These are phyloP conservation scores for Neonectria magnoliae DNA, from an alignment of 2,329 filamentous ascomycete genomes.

Conservation along the genomic window DNA sequence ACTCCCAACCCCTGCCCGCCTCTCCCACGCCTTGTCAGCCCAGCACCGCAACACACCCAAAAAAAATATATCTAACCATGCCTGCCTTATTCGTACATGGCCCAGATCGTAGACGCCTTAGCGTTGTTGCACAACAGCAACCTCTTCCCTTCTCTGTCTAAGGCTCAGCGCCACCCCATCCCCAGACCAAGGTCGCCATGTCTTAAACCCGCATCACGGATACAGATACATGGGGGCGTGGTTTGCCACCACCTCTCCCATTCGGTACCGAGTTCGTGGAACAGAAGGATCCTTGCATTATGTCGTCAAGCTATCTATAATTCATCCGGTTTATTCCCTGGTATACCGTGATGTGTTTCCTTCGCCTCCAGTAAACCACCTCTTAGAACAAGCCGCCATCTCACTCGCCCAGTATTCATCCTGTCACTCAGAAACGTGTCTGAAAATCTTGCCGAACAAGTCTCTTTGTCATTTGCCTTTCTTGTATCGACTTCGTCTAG, in stretches of 20 bases:
- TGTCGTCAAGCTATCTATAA: conserved; percentile 6
- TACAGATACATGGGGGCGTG: conserved; percentile 20
- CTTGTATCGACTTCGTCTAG: conserved; percentile 22
- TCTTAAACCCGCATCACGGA: conserved; percentile 31
- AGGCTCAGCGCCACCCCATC: conserved; percentile 34
- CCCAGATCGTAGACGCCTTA: conserved; percentile 32
- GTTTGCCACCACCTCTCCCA: conserved; percentile 5
- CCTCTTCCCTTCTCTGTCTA: conserved; percentile 29
- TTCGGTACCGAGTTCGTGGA: background rate
- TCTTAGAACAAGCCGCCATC: background rate
- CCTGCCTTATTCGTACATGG: conserved; percentile 23
- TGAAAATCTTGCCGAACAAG: conserved; percentile 2
- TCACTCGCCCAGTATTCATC: background rate
- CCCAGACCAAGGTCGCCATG: conserved; percentile 33
- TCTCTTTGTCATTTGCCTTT: conserved; percentile 15
- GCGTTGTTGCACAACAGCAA: conserved; percentile 40
- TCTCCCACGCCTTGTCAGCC: conserved; percentile 5
- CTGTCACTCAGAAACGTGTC: background rate
- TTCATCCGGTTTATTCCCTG: no score
- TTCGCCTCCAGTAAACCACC: background rate
- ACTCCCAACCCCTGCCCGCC: conserved; percentile 4
- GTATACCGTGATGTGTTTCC: conserved; percentile 1
- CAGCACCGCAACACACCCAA: background rate
- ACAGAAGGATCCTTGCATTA: conserved; percentile 18
- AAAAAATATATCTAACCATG: conserved; percentile 1